Conservation (phyloP, 495 filamentous ascomycete species). For the Pyrenopolyporus hunteri region DNA sequence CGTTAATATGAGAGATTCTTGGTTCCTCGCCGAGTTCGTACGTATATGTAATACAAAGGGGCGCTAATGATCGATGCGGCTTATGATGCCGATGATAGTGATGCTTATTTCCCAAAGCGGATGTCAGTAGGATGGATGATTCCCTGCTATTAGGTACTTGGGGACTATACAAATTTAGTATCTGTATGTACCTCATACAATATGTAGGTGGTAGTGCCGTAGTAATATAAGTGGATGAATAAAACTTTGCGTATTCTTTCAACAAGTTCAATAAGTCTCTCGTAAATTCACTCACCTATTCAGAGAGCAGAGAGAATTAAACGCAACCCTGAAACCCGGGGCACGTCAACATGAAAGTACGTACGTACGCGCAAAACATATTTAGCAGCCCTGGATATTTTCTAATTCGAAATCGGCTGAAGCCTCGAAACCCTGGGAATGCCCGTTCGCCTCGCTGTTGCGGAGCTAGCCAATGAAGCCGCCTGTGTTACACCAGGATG, state of each 20-base stretch:
- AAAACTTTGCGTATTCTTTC: too few species aligned
- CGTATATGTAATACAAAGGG: neutral
- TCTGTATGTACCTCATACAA: too few species aligned
- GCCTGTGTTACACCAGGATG: neutral
- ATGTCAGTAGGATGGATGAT: neutral
- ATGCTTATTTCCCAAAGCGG: neutral
- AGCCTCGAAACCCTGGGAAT: conserved; percentile 1
- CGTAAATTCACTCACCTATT: too few species aligned
- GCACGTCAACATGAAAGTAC: neutral
- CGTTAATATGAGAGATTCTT: neutral
- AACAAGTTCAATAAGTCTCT: too few species aligned
- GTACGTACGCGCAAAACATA: neutral
- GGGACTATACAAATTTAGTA: too few species aligned
- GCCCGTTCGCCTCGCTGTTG: conserved; percentile 1
- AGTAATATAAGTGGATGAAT: too few species aligned
- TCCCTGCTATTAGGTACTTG: too few species aligned
- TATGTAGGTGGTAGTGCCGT: too few species aligned
- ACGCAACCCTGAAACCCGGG: too few species aligned
- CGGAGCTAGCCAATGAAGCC: conserved; percentile 20
- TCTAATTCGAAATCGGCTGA: conserved; percentile 11
- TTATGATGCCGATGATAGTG: neutral
- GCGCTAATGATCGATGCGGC: neutral
- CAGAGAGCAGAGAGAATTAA: too few species aligned
- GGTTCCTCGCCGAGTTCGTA: neutral
- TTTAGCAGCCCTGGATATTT: conserved; percentile 1